These are phyloP conservation scores for Amanita pallidorosea DNA, from an alignment of 768 basidiomycete genomes.

Conservation along the genomic window DNA sequence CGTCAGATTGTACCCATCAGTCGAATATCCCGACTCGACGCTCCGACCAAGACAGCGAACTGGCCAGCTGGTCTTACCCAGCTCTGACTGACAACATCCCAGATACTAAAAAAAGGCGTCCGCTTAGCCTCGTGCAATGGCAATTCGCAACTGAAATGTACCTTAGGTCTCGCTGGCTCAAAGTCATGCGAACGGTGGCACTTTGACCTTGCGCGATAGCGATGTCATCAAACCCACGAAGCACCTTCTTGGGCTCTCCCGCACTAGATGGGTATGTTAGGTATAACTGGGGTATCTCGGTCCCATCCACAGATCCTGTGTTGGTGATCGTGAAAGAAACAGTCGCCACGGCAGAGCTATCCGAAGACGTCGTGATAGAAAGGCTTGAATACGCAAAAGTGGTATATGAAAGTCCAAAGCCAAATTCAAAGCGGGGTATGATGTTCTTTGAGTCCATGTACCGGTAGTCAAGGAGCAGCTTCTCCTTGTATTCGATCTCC, in stretches of 20 bases:
- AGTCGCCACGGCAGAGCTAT: constrained; percentile 18
- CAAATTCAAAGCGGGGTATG: constrained; percentile 51
- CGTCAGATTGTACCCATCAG: constrained; percentile 12
- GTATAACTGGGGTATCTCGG: constrained; percentile 46
- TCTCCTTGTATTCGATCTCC: constrained; percentile 59
- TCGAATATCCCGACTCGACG: constrained; percentile 37
- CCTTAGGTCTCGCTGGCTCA: constrained; percentile 36
- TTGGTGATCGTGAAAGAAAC: constrained; percentile 37
- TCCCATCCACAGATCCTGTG: constrained; percentile 35
- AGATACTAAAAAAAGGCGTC: constrained; percentile 25
- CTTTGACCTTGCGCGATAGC: constrained; percentile 25
- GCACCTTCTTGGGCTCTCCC: constrained; percentile 37
- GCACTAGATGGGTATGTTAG: constrained; percentile 35
- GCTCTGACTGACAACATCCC: constrained; percentile 41
- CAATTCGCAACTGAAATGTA: constrained; percentile 7
- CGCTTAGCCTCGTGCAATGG: not conserved
- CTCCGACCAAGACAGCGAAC: constrained; percentile 43
- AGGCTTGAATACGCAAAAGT: constrained; percentile 54
- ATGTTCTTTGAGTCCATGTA: constrained; percentile 47
- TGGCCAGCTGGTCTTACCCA: constrained; percentile 41
- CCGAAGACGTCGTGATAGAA: constrained; percentile 15
- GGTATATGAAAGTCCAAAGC: constrained; percentile 68
- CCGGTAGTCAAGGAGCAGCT: constrained; percentile 56
- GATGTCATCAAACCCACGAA: constrained; percentile 43
- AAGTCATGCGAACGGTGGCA: constrained; percentile 22